Evolutionary conservation across 345 rosid species (phyloP).

Genomic region (Streptanthus diversifolius): DNA sequence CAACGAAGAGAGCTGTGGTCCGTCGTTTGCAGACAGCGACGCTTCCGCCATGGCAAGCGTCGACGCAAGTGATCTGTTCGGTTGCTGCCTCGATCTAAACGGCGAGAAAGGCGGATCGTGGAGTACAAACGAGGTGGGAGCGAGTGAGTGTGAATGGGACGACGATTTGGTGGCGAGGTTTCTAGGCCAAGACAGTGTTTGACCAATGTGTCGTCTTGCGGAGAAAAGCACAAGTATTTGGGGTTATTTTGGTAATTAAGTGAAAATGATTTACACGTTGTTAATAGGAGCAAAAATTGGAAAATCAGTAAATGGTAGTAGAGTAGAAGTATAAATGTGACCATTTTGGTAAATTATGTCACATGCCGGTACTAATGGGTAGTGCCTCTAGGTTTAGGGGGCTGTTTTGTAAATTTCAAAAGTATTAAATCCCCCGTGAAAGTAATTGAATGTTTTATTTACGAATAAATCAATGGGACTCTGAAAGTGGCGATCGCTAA

Average conservation of each 20-base stretch:
- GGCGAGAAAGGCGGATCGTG: conserved; percentile 36
- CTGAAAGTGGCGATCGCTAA: no score
- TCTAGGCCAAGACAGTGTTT: conserved; percentile 42
- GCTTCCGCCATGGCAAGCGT: conserved; percentile 78
- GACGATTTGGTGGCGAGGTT: conserved; percentile 46
- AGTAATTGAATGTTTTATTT: conserved; percentile 5
- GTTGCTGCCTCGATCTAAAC: neutral
- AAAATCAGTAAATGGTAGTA: conserved; percentile 12
- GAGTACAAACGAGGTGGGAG: conserved; percentile 18
- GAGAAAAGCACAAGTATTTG: neutral
- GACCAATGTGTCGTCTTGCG: conserved; percentile 22
- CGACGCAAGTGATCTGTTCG: conserved; percentile 46
- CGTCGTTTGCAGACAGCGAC: conserved; percentile 69
- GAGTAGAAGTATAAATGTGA: neutral
- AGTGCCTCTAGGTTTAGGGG: neutral
- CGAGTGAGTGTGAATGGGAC: conserved; percentile 34
- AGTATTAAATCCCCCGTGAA: neutral
- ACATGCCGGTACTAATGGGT: conserved; percentile 1
- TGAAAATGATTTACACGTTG: neutral
- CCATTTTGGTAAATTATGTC: conserved; percentile 6
- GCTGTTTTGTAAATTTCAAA: conserved; percentile 1
- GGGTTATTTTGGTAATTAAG: conserved; percentile 11
- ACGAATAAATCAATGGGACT: neutral
- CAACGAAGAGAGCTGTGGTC: conserved; percentile 84
- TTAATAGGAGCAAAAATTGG: neutral